A percentile compares a stretch with the other conserved stretches of the same genome.
phyloP scores from a whole-genome alignment of 2,329 filamentous ascomycete species.

The Parastagonospora nodorum region DNA sequence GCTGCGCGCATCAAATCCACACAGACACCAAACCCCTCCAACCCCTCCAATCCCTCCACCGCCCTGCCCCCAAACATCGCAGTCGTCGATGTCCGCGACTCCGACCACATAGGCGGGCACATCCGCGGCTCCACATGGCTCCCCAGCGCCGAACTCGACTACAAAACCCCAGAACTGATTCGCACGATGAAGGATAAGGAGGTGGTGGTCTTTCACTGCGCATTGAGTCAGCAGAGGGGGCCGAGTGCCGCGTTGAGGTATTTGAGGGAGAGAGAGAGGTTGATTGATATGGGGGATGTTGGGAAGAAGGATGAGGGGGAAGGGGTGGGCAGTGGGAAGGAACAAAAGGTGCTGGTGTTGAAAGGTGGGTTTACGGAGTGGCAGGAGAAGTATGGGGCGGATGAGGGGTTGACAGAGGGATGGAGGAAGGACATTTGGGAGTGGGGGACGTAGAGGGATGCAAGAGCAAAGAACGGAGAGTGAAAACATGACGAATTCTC shows the following conservation, averaged over 20 bases:
- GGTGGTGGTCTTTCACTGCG: constrained; percentile 92
- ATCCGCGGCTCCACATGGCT: constrained; percentile 78
- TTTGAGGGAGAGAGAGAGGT: constrained; percentile 68
- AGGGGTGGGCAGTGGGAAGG: constrained; percentile 28
- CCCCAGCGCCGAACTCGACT: constrained; percentile 74
- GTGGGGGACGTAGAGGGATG: constrained; percentile 49
- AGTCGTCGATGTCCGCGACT: constrained; percentile 88
- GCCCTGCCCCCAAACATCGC: constrained; percentile 56
- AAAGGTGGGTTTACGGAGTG: constrained; percentile 85
- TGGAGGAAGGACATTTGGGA: constrained; percentile 87
- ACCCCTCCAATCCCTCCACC: neutral
- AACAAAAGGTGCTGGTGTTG: constrained; percentile 79
- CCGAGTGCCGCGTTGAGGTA: constrained; percentile 84
- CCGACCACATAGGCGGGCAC: constrained; percentile 89
- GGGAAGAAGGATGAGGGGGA: constrained; percentile 25
- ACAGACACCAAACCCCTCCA: constrained; percentile 16
- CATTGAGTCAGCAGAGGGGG: constrained; percentile 86
- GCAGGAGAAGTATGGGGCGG: constrained; percentile 82
- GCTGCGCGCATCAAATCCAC: constrained; percentile 52
- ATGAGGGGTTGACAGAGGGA: constrained; percentile 79
- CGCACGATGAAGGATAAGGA: constrained; percentile 77
- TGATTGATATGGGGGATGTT: constrained; percentile 37
- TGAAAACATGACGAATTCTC: no score
- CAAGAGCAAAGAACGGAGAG: no score
- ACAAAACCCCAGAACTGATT: constrained; percentile 79